Base-by-base conservation (phyloP, 345 rosid species). In the Toxicodendron radicans region DNA sequence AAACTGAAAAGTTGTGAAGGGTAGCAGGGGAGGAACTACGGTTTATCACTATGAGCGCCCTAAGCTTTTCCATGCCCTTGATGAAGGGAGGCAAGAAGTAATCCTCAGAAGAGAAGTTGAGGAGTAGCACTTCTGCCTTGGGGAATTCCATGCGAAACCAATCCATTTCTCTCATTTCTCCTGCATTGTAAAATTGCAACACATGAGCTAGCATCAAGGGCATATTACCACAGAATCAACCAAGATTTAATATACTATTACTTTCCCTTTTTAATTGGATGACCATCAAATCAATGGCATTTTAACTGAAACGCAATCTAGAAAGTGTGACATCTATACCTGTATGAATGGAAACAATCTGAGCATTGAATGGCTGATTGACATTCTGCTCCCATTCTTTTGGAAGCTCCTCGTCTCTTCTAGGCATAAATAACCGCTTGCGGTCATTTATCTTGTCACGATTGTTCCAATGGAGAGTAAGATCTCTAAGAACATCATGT, bases 401-500 rank as follows among this genome's bases (percentile, higher is more conserved):
- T 48, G 99, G 98, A 76, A 91, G 79, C 59, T 59, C 78, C 0
- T 46, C 4, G 46, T 85, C 97, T 81, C 93, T 89, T 73, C 79
- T 82, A 0, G 97, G 94, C 99, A 95, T 91, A 68, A 95, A 70
- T 41, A 95, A 66, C 46, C 96, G 65, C 65, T 73, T 64, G 71
- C 94, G 79, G 13, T 73, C 80, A 76, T 84, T 85, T 52, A 90
- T 73, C 27, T 84, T 74, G 18, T 81, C 92, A 7, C 21, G 65
- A 32, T 75, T 87, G 79, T 84, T 81, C 70, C 88, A 67, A 80
- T 90, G 82, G 80, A 95, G 79, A 10, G 99, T 96, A 7, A 95
- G 90, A 81, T 91, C 98, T 59, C 99, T 83, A 73, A 95, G 74
- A 74, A 93, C 97, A 80, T 95, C 99, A 77, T 95, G 99, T 64